Evolutionary conservation across 2,329 filamentous ascomycete species (phyloP).

Genomic region (Cladosporium sp.): DNA sequence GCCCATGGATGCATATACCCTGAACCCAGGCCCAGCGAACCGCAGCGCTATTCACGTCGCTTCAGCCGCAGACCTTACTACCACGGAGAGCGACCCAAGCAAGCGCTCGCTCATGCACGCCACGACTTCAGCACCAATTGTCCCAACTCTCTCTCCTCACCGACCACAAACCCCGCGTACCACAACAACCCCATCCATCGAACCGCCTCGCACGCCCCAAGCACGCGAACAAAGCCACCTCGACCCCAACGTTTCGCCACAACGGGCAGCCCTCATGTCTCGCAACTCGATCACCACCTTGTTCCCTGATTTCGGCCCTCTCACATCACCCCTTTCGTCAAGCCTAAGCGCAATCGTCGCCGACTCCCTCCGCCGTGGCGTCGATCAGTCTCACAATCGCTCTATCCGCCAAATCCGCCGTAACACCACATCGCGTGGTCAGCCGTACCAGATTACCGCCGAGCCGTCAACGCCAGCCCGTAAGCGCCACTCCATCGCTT

Average conservation of each 20-base stretch:
- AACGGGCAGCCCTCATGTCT: conserved; percentile 43
- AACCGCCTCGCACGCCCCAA: conserved; percentile 18
- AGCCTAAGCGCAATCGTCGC: conserved; percentile 65
- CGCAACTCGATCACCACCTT: conserved; percentile 56
- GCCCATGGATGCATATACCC: neutral
- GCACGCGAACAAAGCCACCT: conserved; percentile 16
- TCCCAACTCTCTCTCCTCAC: conserved; percentile 21
- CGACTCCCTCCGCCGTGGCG: conserved; percentile 58
- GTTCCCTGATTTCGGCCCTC: conserved; percentile 49
- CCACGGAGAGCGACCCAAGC: conserved; percentile 21
- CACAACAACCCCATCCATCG: conserved; percentile 23
- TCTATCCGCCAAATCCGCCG: conserved; percentile 1
- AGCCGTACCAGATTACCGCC: neutral
- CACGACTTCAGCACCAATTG: conserved; percentile 38
- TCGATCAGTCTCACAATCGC: conserved; percentile 5
- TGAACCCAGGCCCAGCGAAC: conserved; percentile 25
- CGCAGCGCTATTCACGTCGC: conserved; percentile 34
- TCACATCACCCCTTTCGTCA: conserved; percentile 61
- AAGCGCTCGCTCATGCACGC: conserved; percentile 36
- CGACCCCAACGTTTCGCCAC: conserved; percentile 37
- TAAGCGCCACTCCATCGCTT: conserved; percentile 14
- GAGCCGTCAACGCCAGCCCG: neutral
- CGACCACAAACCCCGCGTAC: conserved; percentile 30
- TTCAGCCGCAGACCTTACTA: conserved; percentile 26
- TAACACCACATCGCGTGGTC: conserved; percentile 10